Evolutionary conservation across 116 monocot genomes (phyloP).

Genomic region (Zostera marina): DNA sequence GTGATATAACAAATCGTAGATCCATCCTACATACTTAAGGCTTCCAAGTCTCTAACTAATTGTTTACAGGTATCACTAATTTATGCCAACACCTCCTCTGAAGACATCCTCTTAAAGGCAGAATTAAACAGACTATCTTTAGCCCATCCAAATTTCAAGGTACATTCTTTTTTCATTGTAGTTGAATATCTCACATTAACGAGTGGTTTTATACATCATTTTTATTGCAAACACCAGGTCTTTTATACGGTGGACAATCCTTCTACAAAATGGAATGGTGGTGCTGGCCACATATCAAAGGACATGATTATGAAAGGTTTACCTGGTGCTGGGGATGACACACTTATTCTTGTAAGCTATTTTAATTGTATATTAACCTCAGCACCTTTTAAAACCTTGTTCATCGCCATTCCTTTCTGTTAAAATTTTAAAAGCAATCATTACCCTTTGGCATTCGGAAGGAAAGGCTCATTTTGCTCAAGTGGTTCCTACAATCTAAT

Average conservation of each 20-base stretch:
- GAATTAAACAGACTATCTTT: conserved; percentile 71
- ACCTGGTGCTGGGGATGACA: conserved; percentile 60
- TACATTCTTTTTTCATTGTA: conserved; percentile 6
- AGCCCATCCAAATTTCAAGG: conserved; percentile 93
- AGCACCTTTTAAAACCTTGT: no score
- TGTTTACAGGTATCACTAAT: conserved; percentile 58
- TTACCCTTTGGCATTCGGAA: no score
- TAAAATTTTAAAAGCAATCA: no score
- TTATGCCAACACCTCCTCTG: conserved; percentile 74
- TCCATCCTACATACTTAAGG: no score
- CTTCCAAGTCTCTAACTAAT: no score
- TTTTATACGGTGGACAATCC: conserved; percentile 88
- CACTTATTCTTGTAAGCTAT: conserved; percentile 72
- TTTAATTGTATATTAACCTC: neutral
- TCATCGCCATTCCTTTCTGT: neutral
- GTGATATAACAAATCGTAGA: no score
- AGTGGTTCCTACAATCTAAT: no score
- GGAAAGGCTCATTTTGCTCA: no score
- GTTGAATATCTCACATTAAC: neutral
- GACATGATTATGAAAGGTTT: conserved; percentile 77
- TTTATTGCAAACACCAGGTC: conserved; percentile 26
- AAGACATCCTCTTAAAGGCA: conserved; percentile 75
- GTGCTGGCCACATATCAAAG: conserved; percentile 58
- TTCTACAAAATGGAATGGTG: conserved; percentile 67
- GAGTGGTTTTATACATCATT: neutral